These are phyloP conservation scores for Diplosphaera chodatii DNA, from an alignment of 139 green algal species.

Conservation along the genomic window DNA sequence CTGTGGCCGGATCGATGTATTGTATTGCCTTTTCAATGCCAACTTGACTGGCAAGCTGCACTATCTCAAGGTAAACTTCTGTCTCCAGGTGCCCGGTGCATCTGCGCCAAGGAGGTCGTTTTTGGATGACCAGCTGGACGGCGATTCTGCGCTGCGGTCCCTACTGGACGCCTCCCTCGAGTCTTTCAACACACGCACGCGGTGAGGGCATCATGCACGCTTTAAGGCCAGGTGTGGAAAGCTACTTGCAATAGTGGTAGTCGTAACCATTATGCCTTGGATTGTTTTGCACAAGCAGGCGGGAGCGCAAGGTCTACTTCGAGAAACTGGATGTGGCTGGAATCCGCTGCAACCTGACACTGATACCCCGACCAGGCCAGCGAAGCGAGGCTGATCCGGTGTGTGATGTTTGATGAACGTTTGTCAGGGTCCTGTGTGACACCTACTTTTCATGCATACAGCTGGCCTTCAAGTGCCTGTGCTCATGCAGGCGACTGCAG, in stretches of 20 bases:
- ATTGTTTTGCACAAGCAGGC: not conserved
- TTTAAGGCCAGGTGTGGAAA: too few species aligned
- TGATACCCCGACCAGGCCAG: slow-evolving; percentile 23
- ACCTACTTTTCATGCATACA: too few species aligned
- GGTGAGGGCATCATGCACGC: too few species aligned
- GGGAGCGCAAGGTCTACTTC: slow-evolving; percentile 18
- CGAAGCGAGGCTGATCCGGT: slow-evolving; percentile 3
- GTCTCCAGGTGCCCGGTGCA: slow-evolving; percentile 9
- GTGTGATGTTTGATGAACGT: not conserved
- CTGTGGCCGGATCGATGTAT: too few species aligned
- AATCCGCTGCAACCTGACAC: slow-evolving; percentile 46
- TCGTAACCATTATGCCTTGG: too few species aligned
- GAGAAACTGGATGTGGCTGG: slow-evolving; percentile 20
- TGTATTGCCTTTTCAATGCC: too few species aligned
- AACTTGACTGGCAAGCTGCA: too few species aligned
- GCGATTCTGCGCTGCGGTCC: not conserved
- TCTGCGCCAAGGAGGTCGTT: not conserved
- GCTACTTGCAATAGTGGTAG: too few species aligned
- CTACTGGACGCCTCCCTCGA: not conserved
- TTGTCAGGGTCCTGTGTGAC: not conserved
- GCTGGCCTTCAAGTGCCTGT: not conserved
- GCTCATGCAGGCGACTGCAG: not conserved
- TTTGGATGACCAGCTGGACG: not conserved
- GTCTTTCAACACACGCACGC: not conserved
- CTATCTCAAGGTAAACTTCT: not conserved